These are phyloP conservation scores for Rhexocercosporidium sp. DNA, from an alignment of 2,329 filamentous ascomycete species.

Conservation along the genomic window DNA sequence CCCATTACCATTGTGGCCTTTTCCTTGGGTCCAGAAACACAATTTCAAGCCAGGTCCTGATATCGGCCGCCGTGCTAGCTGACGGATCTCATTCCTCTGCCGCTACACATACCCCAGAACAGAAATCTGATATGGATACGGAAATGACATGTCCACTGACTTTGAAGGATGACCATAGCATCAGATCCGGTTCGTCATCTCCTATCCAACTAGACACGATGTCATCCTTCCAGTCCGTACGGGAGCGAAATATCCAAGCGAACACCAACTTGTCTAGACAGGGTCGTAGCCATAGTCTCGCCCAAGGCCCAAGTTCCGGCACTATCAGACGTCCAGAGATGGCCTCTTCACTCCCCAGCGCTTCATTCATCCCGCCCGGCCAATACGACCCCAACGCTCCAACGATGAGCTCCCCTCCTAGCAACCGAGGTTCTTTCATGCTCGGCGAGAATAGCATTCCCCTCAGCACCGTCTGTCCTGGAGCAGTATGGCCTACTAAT, in stretches of 20 bases:
- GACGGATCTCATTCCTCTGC: conserved; percentile 11
- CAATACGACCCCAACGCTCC: neutral
- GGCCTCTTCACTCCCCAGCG: neutral
- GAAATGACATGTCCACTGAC: conserved; percentile 36
- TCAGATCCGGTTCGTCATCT: conserved; percentile 13
- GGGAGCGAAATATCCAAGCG: conserved; percentile 1
- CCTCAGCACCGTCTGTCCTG: conserved; percentile 33
- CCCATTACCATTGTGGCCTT: neutral
- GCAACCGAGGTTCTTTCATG: neutral
- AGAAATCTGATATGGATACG: conserved; percentile 21
- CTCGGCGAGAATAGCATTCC: conserved; percentile 33
- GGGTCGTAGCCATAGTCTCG: neutral
- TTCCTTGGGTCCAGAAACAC: conserved; percentile 5
- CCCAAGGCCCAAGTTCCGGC: neutral
- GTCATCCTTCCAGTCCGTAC: conserved; percentile 24
- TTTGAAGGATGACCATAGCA: conserved; percentile 22
- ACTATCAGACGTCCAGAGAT: neutral
- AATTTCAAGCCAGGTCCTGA: conserved; percentile 11
- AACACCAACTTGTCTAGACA: neutral
- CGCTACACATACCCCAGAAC: neutral
- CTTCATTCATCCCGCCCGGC: neutral
- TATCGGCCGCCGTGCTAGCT: conserved; percentile 3
- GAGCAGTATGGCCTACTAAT: conserved; percentile 28
- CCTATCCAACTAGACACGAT: conserved; percentile 17
- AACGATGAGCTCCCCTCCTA: neutral